A percentile compares a stretch with the other conserved stretches of the same genome.
Conservation (phyloP, 306 rosid genomes). For the Alnus rubra region DNA sequence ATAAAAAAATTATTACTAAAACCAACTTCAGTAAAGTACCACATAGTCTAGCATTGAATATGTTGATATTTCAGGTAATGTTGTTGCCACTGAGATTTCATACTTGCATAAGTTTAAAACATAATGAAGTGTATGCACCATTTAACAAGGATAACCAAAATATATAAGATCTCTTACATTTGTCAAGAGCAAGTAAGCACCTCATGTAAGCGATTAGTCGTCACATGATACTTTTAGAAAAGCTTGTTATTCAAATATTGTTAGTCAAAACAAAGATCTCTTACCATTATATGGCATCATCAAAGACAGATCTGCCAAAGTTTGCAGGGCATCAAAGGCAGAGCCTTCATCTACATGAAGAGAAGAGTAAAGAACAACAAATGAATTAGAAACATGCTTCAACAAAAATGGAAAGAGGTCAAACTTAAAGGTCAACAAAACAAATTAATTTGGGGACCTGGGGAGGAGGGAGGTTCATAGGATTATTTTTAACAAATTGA, state of each 20-base stretch:
- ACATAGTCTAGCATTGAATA: not conserved
- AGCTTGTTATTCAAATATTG: not conserved
- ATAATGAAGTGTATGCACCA: slow-evolving; percentile 5
- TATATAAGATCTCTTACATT: not conserved
- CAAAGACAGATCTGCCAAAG: slow-evolving; percentile 88
- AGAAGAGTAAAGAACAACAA: slow-evolving; percentile 26
- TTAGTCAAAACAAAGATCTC: slow-evolving; percentile 21
- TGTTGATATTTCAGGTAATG: not conserved
- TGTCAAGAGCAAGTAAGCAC: slow-evolving; percentile 17
- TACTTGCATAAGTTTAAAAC: not conserved
- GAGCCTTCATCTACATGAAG: slow-evolving; percentile 65
- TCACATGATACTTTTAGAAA: not conserved
- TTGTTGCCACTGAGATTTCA: not conserved
- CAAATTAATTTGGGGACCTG: not conserved
- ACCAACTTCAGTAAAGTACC: slow-evolving; percentile 3
- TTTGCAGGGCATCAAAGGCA: slow-evolving; percentile 80
- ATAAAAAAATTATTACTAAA: not conserved
- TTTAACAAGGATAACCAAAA: slow-evolving; percentile 3
- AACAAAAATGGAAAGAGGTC: slow-evolving; percentile 22
- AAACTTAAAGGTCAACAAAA: slow-evolving; percentile 30
- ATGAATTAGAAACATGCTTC: slow-evolving; percentile 23
- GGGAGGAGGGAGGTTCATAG: slow-evolving; percentile 7
- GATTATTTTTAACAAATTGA: not conserved
- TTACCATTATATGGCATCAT: slow-evolving; percentile 87
- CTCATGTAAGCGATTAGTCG: slow-evolving; percentile 11